Conservation (phyloP, 2,329 filamentous ascomycete species). For the Colletotrichum sp. region DNA sequence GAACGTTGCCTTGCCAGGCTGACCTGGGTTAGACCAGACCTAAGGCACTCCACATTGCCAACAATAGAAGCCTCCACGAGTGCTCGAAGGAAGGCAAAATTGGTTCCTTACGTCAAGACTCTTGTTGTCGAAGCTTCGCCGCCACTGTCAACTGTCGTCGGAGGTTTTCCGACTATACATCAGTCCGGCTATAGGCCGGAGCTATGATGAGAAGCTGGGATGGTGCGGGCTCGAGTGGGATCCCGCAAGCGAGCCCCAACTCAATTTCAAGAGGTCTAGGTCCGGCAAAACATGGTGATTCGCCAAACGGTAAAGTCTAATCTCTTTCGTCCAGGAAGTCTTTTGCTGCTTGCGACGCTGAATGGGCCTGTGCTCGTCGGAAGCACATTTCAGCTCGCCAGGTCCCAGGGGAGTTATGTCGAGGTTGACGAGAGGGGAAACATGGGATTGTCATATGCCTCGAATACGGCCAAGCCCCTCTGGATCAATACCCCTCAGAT, state of each 20-base stretch:
- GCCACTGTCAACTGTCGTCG: background rate
- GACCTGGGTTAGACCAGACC: background rate
- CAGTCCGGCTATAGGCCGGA: slow-evolving; percentile 5
- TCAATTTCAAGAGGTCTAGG: background rate
- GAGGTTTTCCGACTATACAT: slow-evolving; percentile 2
- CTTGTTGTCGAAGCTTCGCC: background rate
- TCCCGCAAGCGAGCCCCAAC: background rate
- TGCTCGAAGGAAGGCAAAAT: background rate
- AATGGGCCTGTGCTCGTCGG: background rate
- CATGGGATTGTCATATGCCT: background rate
- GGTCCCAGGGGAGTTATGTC: background rate
- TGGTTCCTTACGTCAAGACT: slow-evolving; percentile 1
- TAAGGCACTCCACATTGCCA: slow-evolving; percentile 9
- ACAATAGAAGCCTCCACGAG: slow-evolving; percentile 15
- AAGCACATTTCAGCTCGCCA: background rate
- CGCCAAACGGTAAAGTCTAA: background rate
- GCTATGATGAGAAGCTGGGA: background rate
- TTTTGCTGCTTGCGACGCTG: background rate
- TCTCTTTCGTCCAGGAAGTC: background rate
- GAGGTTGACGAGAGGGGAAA: background rate
- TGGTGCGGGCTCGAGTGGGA: background rate
- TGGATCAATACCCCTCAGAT: background rate
- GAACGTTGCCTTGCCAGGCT: slow-evolving; percentile 17
- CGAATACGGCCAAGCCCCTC: background rate
- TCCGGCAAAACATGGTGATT: background rate